A percentile compares a stretch with the other conserved stretches of the same genome.
phyloP scores from a whole-genome alignment of 495 filamentous ascomycete genomes.

The Lasiosphaeria ovina region DNA sequence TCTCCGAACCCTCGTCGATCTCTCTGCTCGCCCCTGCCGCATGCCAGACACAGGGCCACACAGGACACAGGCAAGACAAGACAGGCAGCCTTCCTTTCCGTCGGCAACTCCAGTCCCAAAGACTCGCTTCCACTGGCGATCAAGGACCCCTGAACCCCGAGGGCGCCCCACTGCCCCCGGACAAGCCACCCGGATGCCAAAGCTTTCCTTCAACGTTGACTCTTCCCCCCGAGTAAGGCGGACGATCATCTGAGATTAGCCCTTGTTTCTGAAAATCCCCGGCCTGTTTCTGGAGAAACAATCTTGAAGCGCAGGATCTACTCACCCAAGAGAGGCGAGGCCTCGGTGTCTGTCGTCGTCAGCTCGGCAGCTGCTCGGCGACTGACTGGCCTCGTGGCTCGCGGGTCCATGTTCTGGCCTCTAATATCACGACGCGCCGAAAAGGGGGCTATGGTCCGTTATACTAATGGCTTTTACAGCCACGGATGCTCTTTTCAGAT shows the following conservation, averaged over 20 bases:
- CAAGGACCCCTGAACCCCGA: constrained; percentile 29
- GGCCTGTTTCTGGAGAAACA: constrained; percentile 31
- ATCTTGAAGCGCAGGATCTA: constrained; percentile 14
- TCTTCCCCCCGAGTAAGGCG: background rate
- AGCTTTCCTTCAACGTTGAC: constrained; percentile 7
- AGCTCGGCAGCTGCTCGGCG: background rate
- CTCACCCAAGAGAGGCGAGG: background rate
- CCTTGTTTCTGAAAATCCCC: constrained; percentile 37
- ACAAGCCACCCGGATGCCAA: constrained; percentile 16
- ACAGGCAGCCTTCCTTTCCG: constrained; percentile 32
- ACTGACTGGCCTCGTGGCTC: background rate
- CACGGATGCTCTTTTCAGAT: too few species aligned
- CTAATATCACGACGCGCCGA: background rate
- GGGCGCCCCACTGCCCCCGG: constrained; percentile 11
- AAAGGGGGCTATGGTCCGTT: background rate
- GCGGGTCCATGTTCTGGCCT: background rate
- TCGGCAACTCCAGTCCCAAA: constrained; percentile 22
- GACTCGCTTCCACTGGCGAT: constrained; percentile 29
- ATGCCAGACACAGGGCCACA: constrained; percentile 33
- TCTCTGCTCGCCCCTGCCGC: constrained; percentile 25
- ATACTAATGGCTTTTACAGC: too few species aligned
- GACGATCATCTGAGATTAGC: constrained; percentile 32
- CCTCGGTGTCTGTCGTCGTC: background rate
- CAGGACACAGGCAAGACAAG: constrained; percentile 29
- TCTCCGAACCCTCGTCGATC: constrained; percentile 18